These are phyloP conservation scores for Saturnispora galanensis DNA, from an alignment of 805 yeast species.

Conservation along the genomic window DNA sequence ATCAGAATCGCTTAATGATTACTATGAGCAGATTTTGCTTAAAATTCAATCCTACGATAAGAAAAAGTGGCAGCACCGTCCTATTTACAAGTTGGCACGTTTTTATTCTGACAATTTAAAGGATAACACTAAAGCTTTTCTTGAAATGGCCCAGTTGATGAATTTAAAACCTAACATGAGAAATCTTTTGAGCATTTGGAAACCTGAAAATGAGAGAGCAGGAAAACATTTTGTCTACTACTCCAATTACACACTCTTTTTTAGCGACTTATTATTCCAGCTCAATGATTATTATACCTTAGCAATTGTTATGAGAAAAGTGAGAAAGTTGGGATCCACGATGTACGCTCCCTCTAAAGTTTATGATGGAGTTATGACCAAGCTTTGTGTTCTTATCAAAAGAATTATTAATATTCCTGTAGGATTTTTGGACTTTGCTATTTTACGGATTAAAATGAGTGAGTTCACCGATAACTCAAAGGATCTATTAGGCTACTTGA, in stretches of 20 bases:
- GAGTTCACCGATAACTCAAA: constrained; percentile 34
- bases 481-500: constrained; percentile 20
- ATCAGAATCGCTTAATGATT: constrained; percentile 21
- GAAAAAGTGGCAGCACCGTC: constrained; percentile 87
- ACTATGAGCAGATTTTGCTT: constrained; percentile 33
- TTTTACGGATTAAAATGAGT: constrained; percentile 35
- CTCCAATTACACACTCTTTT: constrained; percentile 56
- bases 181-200: constrained; percentile 80
- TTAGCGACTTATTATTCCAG: constrained; percentile 43
- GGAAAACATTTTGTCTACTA: constrained; percentile 86
- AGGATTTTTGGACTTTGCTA: constrained; percentile 41
- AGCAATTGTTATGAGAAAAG: constrained; percentile 52
- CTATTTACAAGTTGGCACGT: constrained; percentile 60
- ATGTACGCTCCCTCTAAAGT: constrained; percentile 56
- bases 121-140: constrained; percentile 45
- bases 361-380: constrained; percentile 55
- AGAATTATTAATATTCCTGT: constrained; percentile 33
- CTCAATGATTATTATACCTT: constrained; percentile 51
- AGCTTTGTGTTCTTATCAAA: constrained; percentile 44
- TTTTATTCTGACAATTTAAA: constrained; percentile 46
- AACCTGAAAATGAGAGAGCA: constrained; percentile 82
- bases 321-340: constrained; percentile 69
- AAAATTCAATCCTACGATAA: constrained; percentile 53
- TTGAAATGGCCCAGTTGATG: constrained; percentile 55
- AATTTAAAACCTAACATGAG: constrained; percentile 59